Percentiles rank a stretch among this genome's conserved stretches.
These are phyloP conservation scores for Chloropicon primus DNA, from an alignment of 139 green algal species.

Conservation along the genomic window DNA sequence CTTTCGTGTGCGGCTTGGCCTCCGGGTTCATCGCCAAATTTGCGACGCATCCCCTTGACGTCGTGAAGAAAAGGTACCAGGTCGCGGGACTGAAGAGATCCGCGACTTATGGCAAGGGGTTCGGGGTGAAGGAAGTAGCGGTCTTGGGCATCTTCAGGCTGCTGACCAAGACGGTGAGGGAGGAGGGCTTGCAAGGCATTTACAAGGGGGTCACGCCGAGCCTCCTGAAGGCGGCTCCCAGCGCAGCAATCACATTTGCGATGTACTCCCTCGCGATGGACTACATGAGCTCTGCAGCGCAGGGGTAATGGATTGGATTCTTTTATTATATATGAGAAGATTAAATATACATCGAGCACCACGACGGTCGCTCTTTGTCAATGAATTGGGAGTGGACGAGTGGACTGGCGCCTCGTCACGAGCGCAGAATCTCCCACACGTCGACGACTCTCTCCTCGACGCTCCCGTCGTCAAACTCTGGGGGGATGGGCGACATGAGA, in stretches of 20 bases:
- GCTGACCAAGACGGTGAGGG: slow-evolving; percentile 17
- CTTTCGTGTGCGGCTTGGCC: slow-evolving; percentile 54
- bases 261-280: slow-evolving; percentile 28
- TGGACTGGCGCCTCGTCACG: too few relatives aligned
- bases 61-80: slow-evolving; percentile 97
- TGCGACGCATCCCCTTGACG: slow-evolving; percentile 79
- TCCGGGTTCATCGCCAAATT: slow-evolving; percentile 78
- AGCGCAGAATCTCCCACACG: not conserved
- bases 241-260: slow-evolving; percentile 80
- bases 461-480: not conserved
- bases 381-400: too few relatives aligned
- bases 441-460: not conserved
- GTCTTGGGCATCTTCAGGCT: not conserved
- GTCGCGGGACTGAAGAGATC: slow-evolving; percentile 55
- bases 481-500: not conserved
- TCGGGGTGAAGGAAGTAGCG: slow-evolving; percentile 61
- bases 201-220: slow-evolving; percentile 85
- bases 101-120: not conserved
- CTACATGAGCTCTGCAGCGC: too few relatives aligned
- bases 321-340: too few relatives aligned
- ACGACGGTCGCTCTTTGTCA: too few relatives aligned
- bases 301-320: too few relatives aligned
- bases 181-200: slow-evolving; percentile 64
- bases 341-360: too few relatives aligned
- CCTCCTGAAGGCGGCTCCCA: slow-evolving; percentile 84